These are phyloP conservation scores for Kickxella alabastrina DNA, from an alignment of 192 early-diverging fungal species.

Conservation along the genomic window DNA sequence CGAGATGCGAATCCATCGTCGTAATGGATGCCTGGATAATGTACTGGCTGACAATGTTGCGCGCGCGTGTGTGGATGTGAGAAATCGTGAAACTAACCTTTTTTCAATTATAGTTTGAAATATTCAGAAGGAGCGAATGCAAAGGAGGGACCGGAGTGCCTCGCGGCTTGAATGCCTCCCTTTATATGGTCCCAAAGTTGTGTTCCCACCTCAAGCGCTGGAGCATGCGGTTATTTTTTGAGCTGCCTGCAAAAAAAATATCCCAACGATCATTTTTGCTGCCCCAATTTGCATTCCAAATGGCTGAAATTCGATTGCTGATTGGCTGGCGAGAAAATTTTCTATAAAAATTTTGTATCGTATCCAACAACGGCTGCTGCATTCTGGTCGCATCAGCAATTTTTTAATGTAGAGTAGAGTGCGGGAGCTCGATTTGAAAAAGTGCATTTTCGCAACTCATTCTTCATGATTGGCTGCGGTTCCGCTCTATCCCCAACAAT, in stretches of 20 bases:
- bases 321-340: background rate
- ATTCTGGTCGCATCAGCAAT: too few species aligned
- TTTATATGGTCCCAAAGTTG: slow-evolving; percentile 18
- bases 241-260: too few species aligned
- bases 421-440: too few species aligned
- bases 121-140: slow-evolving; percentile 44
- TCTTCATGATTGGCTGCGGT: slow-evolving; percentile 6
- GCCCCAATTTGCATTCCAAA: too few species aligned
- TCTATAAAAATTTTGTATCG: background rate
- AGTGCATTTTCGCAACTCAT: too few species aligned
- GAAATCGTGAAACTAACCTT: slow-evolving; percentile 28
- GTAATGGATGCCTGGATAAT: too few species aligned
- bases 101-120: slow-evolving; percentile 18
- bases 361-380: slow-evolving; percentile 1
- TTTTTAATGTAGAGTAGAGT: too few species aligned
- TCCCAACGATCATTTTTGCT: too few species aligned
- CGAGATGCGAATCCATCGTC: too few species aligned
- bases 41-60: too few species aligned
- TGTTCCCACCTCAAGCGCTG: background rate
- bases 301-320: background rate
- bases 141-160: slow-evolving; percentile 9
- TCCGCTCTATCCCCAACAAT: background rate
- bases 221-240: background rate
- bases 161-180: background rate
- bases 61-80: too few species aligned